Percentiles rank a stretch among this genome's conserved stretches.
Evolutionary conservation across 371 early-diverging fungal species (phyloP).

Genomic region (Apophysomyces ossiformis): DNA sequence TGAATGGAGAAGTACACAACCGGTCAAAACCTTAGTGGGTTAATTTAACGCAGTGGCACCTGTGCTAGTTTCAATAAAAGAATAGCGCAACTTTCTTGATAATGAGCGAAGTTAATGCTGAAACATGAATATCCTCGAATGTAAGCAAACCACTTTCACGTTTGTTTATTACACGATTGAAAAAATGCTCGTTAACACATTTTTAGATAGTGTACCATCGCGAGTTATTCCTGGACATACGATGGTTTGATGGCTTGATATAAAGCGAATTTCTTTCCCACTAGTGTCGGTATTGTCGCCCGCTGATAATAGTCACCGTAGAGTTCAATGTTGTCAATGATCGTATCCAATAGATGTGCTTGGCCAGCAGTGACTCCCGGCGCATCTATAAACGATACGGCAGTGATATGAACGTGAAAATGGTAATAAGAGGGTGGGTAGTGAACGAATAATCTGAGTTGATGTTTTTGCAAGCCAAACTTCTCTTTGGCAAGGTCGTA

Average conservation of each 20-base stretch:
- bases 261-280: conserved; percentile 36
- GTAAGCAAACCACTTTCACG: too few species aligned
- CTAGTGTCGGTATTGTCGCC: conserved; percentile 40
- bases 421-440: conserved; percentile 90
- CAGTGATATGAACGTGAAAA: conserved; percentile 83
- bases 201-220: too few species aligned
- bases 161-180: too few species aligned
- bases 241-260: conserved; percentile 4
- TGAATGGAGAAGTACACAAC: too few species aligned
- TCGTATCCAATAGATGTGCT: conserved; percentile 75
- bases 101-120: too few species aligned
- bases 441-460: conserved; percentile 79
- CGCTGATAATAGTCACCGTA: conserved; percentile 42
- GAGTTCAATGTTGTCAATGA: conserved; percentile 63
- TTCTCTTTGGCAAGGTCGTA: conserved; percentile 50
- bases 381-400: conserved; percentile 60
- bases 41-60: too few species aligned
- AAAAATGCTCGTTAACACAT: too few species aligned
- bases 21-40: too few species aligned
- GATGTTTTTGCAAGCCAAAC: conserved; percentile 44
- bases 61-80: too few species aligned
- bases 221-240: background rate
- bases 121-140: too few species aligned
- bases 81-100: too few species aligned
- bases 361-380: conserved; percentile 72